Conservation (phyloP, 1,139 yeast species). For the Zygoascus hellenicus region DNA sequence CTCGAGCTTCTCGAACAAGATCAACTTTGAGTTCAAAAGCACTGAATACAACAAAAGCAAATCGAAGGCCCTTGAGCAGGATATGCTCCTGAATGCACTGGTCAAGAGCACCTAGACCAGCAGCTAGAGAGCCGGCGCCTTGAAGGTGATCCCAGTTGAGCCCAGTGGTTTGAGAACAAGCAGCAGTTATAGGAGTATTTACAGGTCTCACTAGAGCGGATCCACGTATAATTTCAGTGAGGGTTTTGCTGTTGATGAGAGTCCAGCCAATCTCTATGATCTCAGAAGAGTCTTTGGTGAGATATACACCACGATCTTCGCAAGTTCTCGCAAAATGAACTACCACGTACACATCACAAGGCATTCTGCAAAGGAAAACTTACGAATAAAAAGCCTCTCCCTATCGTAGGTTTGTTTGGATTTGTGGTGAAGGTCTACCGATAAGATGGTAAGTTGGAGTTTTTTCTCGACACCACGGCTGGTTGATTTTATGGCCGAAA, state of each 20-base stretch:
- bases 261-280: constrained; percentile 64
- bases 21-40: constrained; percentile 71
- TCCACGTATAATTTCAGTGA: constrained; percentile 36
- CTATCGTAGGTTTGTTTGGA: too few relatives aligned
- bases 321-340: constrained; percentile 62
- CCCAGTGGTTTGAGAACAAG: constrained; percentile 19
- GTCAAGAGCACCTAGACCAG: constrained; percentile 54
- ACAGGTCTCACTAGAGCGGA: constrained; percentile 54
- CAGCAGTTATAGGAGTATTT: constrained; percentile 62
- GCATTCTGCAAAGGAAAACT: neutral
- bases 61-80: constrained; percentile 44
- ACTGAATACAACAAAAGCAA: constrained; percentile 62
- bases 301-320: constrained; percentile 56
- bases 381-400: too few relatives aligned
- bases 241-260: constrained; percentile 38
- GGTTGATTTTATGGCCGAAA: too few relatives aligned
- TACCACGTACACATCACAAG: constrained; percentile 57
- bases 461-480: too few relatives aligned
- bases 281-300: constrained; percentile 60
- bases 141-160: constrained; percentile 62
- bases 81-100: constrained; percentile 42
- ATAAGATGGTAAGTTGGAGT: too few relatives aligned
- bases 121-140: constrained; percentile 46
- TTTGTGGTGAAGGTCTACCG: too few relatives aligned
- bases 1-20: constrained; percentile 74